Evolutionary conservation across 139 green algal species (phyloP).

Genomic region (Coccomyxa sp.): DNA sequence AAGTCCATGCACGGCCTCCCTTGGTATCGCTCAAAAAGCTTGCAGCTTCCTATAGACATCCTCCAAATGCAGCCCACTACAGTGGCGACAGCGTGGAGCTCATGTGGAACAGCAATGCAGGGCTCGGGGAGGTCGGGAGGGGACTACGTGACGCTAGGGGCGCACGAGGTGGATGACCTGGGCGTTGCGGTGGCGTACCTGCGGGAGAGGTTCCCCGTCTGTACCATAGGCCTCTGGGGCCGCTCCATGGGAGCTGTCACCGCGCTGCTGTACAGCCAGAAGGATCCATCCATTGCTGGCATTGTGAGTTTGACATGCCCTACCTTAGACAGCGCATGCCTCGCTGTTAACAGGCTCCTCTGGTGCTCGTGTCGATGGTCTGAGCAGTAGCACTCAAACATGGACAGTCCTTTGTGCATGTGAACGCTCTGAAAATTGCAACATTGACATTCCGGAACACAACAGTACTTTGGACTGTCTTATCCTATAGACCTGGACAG

Average conservation of each 20-base stretch:
- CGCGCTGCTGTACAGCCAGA: conserved; percentile 75
- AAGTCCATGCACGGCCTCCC: no score
- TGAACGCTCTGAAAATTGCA: no score
- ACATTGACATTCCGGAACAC: no score
- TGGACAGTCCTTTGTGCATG: no score
- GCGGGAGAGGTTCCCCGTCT: conserved; percentile 38
- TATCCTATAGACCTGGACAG: no score
- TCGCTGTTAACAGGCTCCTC: no score
- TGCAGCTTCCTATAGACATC: background rate
- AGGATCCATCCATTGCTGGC: conserved; percentile 67
- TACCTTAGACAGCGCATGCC: no score
- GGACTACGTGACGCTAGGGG: conserved; percentile 87
- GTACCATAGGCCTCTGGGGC: conserved; percentile 89
- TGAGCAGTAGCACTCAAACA: no score
- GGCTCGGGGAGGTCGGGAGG: conserved; percentile 87
- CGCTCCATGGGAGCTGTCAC: conserved; percentile 95
- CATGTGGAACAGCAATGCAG: conserved; percentile 26
- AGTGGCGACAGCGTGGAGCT: background rate
- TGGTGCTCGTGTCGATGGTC: no score
- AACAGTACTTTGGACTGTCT: no score
- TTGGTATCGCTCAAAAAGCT: no score
- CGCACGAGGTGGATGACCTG: conserved; percentile 81
- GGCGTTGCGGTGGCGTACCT: conserved; percentile 57
- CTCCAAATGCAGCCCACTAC: background rate
- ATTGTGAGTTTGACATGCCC: conserved; percentile 53